phyloP scores from a whole-genome alignment of 2,329 filamentous ascomycete genomes.

The Penicillium vulpinum region DNA sequence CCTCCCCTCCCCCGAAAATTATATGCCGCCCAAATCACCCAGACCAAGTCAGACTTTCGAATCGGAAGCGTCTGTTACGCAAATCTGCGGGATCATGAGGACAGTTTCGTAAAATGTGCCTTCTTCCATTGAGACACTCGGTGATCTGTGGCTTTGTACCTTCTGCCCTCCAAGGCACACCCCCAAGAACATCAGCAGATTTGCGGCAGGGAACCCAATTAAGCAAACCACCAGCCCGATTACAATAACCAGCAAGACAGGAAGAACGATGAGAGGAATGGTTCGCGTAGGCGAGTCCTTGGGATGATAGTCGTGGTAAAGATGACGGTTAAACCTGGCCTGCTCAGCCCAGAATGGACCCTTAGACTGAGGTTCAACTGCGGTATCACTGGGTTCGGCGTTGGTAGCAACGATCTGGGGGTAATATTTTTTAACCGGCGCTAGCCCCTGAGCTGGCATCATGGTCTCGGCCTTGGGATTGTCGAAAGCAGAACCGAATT shows the following conservation, averaged over 20 bases:
- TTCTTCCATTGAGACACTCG: slow-evolving; percentile 10
- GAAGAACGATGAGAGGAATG: slow-evolving; percentile 41
- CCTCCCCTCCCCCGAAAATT: no score
- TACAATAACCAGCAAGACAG: slow-evolving; percentile 39
- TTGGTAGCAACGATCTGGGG: neutral
- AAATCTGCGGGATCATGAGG: slow-evolving; percentile 13
- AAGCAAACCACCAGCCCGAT: slow-evolving; percentile 41
- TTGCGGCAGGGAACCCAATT: slow-evolving; percentile 40
- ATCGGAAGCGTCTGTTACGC: slow-evolving; percentile 2
- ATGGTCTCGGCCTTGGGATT: neutral
- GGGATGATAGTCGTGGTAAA: slow-evolving; percentile 17
- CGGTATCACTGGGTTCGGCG: no score
- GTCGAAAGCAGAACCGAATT: slow-evolving; percentile 25
- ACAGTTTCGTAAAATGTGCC: slow-evolving; percentile 19
- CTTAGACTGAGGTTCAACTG: no score
- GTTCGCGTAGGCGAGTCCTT: slow-evolving; percentile 26
- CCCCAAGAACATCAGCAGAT: slow-evolving; percentile 17
- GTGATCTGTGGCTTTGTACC: neutral
- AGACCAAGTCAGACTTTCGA: neutral
- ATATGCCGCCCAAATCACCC: neutral
- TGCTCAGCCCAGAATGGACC: no score
- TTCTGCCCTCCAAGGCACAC: slow-evolving; percentile 8
- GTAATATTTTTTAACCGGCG: neutral
- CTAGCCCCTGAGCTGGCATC: no score
- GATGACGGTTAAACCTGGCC: no score